Evolutionary conservation across 192 early-diverging fungal genomes (phyloP).

Genomic region (Rhizophagus prolifer): DNA sequence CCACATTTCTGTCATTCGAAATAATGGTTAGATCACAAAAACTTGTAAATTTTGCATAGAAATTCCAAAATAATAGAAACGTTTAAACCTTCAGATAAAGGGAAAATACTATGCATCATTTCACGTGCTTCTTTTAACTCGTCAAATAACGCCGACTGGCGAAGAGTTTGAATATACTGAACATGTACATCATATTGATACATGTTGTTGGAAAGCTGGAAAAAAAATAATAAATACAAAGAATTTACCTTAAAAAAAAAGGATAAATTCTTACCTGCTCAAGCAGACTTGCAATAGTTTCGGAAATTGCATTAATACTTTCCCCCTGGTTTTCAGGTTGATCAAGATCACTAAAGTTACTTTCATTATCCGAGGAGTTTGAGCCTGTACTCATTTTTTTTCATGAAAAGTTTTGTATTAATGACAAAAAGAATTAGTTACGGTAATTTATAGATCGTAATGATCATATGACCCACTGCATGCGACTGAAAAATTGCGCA

Average conservation of each 20-base stretch:
- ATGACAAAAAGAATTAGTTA: no score
- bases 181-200: conserved; percentile 57
- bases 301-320: neutral
- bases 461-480: no score
- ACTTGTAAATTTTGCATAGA: no score
- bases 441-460: no score
- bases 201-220: conserved; percentile 27
- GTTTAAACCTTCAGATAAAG: conserved; percentile 47
- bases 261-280: neutral
- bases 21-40: neutral
- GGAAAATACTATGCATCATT: conserved; percentile 57
- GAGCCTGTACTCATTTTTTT: neutral
- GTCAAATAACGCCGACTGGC: conserved; percentile 41
- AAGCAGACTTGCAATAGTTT: neutral
- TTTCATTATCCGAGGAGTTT: neutral
- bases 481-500: no score
- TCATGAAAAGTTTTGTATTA: no score
- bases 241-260: neutral
- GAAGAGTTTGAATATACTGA: conserved; percentile 44
- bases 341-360: neutral
- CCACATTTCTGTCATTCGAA: conserved; percentile 60
- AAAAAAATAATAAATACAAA: neutral
- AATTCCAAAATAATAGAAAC: neutral
- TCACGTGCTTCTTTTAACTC: conserved; percentile 55
- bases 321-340: neutral